Conservation (phyloP, 2,329 filamentous ascomycete species). For the Alternaria solani region DNA sequence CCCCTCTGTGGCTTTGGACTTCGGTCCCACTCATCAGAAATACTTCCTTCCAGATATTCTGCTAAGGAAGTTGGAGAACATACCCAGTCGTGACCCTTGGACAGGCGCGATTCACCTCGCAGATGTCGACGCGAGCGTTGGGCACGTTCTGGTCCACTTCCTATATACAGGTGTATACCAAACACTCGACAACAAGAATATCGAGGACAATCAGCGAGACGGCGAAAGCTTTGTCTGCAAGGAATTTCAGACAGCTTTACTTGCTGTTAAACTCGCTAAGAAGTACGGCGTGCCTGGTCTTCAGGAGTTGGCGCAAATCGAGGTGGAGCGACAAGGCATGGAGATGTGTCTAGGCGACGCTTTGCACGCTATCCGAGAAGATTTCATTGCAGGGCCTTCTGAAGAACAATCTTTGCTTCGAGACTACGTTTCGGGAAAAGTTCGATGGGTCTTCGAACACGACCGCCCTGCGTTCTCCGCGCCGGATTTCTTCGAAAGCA, state of each 20-base stretch:
- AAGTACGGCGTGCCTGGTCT: conserved; percentile 6
- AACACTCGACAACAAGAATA: no score
- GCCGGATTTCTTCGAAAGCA: conserved; percentile 7
- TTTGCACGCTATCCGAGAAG: conserved; percentile 7
- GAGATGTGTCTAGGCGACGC: conserved; percentile 1
- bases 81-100: conserved; percentile 7
- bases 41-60: conserved; percentile 1
- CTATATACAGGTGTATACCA: conserved; percentile 40
- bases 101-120: conserved; percentile 8
- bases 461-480: not conserved
- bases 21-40: conserved; percentile 3
- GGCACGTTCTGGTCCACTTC: conserved; percentile 34
- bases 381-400: not conserved
- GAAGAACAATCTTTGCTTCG: conserved; percentile 2
- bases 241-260: conserved; percentile 7
- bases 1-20: conserved; percentile 1
- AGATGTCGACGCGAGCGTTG: conserved; percentile 26
- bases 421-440: not conserved
- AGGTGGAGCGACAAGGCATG: conserved; percentile 6
- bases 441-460: conserved; percentile 5
- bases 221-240: no score
- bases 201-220: no score
- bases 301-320: conserved; percentile 2
- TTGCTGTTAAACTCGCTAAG: conserved; percentile 1
- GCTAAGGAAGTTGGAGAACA: conserved; percentile 1